These are phyloP conservation scores for Dictyostelium intermedium DNA, from an alignment of 78 protist genomes.

Conservation along the genomic window DNA sequence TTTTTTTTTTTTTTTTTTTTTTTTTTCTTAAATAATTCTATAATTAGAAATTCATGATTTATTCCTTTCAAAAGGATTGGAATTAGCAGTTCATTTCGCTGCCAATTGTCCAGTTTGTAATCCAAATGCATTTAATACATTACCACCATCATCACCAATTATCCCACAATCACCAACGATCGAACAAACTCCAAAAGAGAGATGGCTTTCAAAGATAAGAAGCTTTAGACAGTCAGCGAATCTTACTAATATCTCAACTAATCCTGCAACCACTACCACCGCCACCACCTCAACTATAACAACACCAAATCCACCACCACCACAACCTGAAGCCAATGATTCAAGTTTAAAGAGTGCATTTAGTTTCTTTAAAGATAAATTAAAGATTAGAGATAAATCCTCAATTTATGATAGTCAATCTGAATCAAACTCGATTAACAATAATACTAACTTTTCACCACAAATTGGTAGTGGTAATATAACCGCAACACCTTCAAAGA, in stretches of 20 bases:
- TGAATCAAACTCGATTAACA: neutral
- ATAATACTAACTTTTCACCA: neutral
- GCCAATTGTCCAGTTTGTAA: conserved; percentile 53
- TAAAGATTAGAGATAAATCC: conserved; percentile 18
- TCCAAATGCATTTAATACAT: conserved; percentile 18
- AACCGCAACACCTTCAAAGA: neutral
- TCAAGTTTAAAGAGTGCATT: neutral
- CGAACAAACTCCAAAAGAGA: neutral
- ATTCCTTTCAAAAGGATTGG: conserved; percentile 43
- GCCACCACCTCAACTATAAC: neutral
- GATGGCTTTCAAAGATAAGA: conserved; percentile 37
- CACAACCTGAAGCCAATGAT: neutral
- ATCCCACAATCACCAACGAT: neutral
- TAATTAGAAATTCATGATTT: conserved; percentile 62
- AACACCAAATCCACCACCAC: neutral
- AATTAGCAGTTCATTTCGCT: conserved; percentile 13
- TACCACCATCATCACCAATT: conserved; percentile 6
- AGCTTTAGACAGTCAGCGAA: neutral
- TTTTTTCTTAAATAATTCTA: neutral
- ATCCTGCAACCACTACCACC: neutral
- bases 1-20: no score
- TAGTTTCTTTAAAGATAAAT: conserved; percentile 8
- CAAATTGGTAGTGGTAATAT: neutral
- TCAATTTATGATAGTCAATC: conserved; percentile 7
- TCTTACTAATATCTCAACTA: neutral